Base-by-base conservation (phyloP, 2,329 filamentous ascomycete species). In the Xylogone sp. region DNA sequence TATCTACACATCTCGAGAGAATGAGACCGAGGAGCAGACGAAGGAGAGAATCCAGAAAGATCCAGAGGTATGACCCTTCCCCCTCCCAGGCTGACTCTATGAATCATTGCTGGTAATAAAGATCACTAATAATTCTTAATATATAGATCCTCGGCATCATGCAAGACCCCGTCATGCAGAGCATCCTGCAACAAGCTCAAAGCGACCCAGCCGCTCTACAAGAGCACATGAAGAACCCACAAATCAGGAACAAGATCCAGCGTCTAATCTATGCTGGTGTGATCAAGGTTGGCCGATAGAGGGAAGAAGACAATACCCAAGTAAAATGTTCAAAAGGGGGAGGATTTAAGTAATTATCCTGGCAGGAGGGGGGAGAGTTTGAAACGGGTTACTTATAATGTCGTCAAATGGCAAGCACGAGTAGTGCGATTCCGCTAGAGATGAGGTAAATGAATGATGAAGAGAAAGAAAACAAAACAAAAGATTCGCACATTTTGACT, bases 161-260 rank as follows among this genome's bases (percentile, higher is more conserved):
- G 73, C 86, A 92, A 70, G 94, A 99, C 67, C 94, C 94, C 16
- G 86, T 99, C 67, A 97, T 99, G 93, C 91, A 99, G 75, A 88
- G 87, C 59, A 97, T 97, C 60, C 82, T 97, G 51, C 92, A 97
- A 70, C 94, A 99, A 75, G 94, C 94, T 44, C 96, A 97, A 78
- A 84, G 83, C 50, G 89, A 99, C 65, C 94, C 94, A 18, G 87
- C 87, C 46, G 94, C 94, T 44, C 82, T 99, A 56, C 87, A 95
- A 68, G 93, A 99, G 71, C 95, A 99, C 73, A 96, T 99, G 89
- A 89, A 86, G 77, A 99, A 97, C 76, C 82, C 90, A 0, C 81
- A 78, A 53, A 88, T 99, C 61, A 81, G 85, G 54, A 82, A 82
- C 63, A 96, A 97, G 81, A 88, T 99, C 58, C 90, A 97, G 20